Base-by-base conservation (phyloP, 2,329 filamentous ascomycete genomes). In the Colletotrichum sp. region DNA sequence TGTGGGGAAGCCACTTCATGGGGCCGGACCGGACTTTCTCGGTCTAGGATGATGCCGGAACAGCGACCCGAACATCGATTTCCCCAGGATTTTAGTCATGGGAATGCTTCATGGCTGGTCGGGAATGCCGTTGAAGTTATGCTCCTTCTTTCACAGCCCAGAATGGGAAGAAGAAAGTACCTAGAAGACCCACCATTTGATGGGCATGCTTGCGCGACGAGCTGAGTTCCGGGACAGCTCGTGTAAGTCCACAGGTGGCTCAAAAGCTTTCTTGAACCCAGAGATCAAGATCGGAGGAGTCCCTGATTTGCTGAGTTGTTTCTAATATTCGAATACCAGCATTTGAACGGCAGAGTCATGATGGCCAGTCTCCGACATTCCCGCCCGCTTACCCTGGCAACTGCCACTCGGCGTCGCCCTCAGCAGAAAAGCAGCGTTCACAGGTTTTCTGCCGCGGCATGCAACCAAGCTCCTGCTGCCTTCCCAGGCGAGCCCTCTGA, bases 11-110 rank as follows among this genome's bases (percentile, higher is more conserved):
- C 30, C 24, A 26, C 30, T 34, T 64, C 62, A 59, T 28, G 5
- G 24, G 26, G 24, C 32, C 32, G 63, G 70, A 12, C 36, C 18
- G 28, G 36, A 16, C 57, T 49, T 39, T 52, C 36, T 52, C 55
- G 32, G 68, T 12, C 63, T 26, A 68, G 64, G 71, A 69, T 72
- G 13, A 63, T 68, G 71, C 71, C 71, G 30, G 71, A 12, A 36
- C 36, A 15, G 32, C 18, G 21, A 39, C 44, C 59, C 24, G 34
- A 65, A 8, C n/a, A 65, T 10, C 13, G 39, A 49, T 16, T 30
- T 62, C 44, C 36, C 36, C 15, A 32, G 49, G 9, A 52, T 12
- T 32, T 44, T 60, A 68, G 66, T 68, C 49, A 36, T 68, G 66
- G 52, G 34, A 36, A 15, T 26, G 26, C 59, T 62, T 32, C 15